Evolutionary conservation across 1,139 yeast species (phyloP).

Genomic region (Geotrichum fermentans): DNA sequence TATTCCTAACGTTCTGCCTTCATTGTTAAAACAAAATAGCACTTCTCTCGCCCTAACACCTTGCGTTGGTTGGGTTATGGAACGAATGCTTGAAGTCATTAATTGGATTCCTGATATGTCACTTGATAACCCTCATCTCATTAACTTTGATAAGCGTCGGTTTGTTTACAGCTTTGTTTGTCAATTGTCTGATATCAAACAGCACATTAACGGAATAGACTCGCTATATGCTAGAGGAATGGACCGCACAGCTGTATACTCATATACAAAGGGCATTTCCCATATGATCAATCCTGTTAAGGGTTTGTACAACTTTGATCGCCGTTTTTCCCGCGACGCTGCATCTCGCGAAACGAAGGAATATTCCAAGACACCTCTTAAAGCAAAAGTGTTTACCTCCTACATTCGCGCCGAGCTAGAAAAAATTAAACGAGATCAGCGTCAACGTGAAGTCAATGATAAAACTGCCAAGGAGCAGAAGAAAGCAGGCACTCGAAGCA

Average conservation of each 20-base stretch:
- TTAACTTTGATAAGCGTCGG: conserved; percentile 65
- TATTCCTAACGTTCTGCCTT: conserved; percentile 39
- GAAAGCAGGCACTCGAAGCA: conserved; percentile 16
- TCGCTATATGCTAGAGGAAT: conserved; percentile 5
- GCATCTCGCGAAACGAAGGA: conserved; percentile 45
- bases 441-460: conserved; percentile 43
- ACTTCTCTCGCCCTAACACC: conserved; percentile 47
- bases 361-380: conserved; percentile 34
- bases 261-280: conserved; percentile 25
- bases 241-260: conserved; percentile 1
- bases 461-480: conserved; percentile 40
- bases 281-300: conserved; percentile 32
- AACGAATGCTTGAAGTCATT: conserved; percentile 57
- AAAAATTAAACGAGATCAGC: conserved; percentile 48
- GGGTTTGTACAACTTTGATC: conserved; percentile 31
- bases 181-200: conserved; percentile 45
- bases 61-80: conserved; percentile 77
- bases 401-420: conserved; percentile 47
- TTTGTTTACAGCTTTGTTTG: conserved; percentile 52
- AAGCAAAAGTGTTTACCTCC: conserved; percentile 42
- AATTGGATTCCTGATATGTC: conserved; percentile 66
- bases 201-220: conserved; percentile 14
- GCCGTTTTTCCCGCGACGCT: conserved; percentile 37
- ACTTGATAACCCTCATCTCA: conserved; percentile 50
- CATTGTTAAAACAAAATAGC: conserved; percentile 13